Conservation (phyloP, 345 rosid species). For the Hirschfeldia incana region DNA sequence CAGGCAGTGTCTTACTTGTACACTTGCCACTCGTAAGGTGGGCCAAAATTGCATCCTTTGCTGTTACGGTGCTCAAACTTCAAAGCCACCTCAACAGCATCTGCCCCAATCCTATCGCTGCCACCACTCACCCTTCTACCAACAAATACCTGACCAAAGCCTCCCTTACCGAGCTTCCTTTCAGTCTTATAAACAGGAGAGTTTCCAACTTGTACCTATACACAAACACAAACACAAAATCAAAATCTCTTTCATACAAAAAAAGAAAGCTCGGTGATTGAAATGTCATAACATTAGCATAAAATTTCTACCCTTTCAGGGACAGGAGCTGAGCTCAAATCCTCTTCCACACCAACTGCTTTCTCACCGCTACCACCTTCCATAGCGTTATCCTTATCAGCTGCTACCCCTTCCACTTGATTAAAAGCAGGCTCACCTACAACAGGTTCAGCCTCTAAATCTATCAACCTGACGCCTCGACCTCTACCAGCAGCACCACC, state of each 20-base stretch:
- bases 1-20: slow-evolving; percentile 62
- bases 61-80: slow-evolving; percentile 93
- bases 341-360: slow-evolving; percentile 76
- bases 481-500: slow-evolving; percentile 78
- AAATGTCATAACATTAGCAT: slow-evolving; percentile 7
- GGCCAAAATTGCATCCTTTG: slow-evolving; percentile 97
- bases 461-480: slow-evolving; percentile 78
- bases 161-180: slow-evolving; percentile 81
- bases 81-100: slow-evolving; percentile 79
- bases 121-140: slow-evolving; percentile 61
- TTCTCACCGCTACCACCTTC: slow-evolving; percentile 87
- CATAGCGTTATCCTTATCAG: slow-evolving; percentile 83
- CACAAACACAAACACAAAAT: neutral
- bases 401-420: slow-evolving; percentile 74
- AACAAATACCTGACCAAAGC: slow-evolving; percentile 88
- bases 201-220: slow-evolving; percentile 70
- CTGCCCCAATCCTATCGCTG: slow-evolving; percentile 54
- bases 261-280: neutral
- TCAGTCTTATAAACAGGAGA: slow-evolving; percentile 68
- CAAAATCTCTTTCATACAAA: neutral
- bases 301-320: slow-evolving; percentile 71
- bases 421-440: slow-evolving; percentile 69
- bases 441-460: slow-evolving; percentile 91
- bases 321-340: slow-evolving; percentile 76
- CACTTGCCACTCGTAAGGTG: slow-evolving; percentile 98